A percentile compares a stretch with the other conserved stretches of the same genome.
These are phyloP conservation scores for Exsudoporus frostii DNA, from an alignment of 768 basidiomycete genomes.

Conservation along the genomic window DNA sequence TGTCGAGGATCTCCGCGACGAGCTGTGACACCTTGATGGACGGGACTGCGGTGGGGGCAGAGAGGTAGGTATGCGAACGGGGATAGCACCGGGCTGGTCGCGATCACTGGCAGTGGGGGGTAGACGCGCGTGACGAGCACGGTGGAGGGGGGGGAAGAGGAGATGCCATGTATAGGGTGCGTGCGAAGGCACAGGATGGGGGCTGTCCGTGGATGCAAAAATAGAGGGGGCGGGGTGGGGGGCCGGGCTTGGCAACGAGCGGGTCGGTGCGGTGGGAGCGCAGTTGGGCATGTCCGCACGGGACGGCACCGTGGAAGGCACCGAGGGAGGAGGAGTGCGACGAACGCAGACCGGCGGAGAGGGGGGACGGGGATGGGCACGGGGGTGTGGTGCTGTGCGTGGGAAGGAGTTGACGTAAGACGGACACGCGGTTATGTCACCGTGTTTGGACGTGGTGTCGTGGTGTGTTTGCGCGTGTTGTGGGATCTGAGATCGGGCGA, in stretches of 20 bases:
- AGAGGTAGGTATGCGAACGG: too few species aligned
- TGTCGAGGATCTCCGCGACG: constrained; percentile 1
- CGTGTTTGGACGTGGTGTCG: constrained; percentile 16
- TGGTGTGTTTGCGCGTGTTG: constrained; percentile 9
- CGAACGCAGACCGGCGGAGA: constrained; percentile 16
- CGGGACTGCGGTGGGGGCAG: constrained; percentile 1
- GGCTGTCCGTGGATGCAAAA: constrained; percentile 11
- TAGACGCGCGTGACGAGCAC: neutral
- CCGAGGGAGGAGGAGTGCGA: neutral
- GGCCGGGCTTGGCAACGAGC: too few species aligned
- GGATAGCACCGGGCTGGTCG: constrained; percentile 7
- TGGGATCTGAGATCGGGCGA: constrained; percentile 29
- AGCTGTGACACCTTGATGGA: neutral
- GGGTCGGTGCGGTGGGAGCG: constrained; percentile 1
- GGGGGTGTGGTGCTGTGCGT: constrained; percentile 30
- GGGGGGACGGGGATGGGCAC: constrained; percentile 4
- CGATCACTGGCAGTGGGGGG: neutral
- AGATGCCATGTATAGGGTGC: constrained; percentile 11
- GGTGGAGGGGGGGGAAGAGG: too few species aligned
- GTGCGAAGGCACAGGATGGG: constrained; percentile 13
- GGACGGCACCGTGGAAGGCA: constrained; percentile 9
- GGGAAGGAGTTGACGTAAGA: constrained; percentile 31
- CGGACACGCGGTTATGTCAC: constrained; percentile 32
- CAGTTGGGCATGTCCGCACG: constrained; percentile 11
- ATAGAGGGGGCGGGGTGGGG: neutral